A percentile compares a stretch with the other conserved stretches of the same genome.
phyloP scores from a whole-genome alignment of 2,329 filamentous ascomycete genomes.

The Lojkania enalia region DNA sequence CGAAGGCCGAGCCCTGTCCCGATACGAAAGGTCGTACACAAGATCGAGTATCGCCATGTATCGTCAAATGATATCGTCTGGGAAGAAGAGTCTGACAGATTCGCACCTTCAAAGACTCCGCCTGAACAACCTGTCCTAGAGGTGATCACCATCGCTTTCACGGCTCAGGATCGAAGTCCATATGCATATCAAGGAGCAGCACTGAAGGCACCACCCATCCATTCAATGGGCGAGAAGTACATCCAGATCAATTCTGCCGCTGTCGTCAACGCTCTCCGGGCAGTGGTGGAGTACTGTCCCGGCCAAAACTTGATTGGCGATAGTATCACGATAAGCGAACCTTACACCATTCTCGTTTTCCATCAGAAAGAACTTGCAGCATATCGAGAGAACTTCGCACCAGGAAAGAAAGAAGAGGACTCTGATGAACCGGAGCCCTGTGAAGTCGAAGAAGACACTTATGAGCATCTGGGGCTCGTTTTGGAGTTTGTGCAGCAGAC shows the following conservation, averaged over 20 bases:
- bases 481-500: conserved; percentile 15
- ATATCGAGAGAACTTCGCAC: conserved; percentile 16
- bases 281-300: conserved; percentile 17
- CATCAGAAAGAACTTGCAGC: conserved; percentile 15
- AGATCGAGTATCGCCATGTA: conserved; percentile 18
- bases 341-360: conserved; percentile 16
- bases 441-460: conserved; percentile 9
- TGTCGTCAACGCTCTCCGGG: conserved; percentile 15
- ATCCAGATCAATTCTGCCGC: conserved; percentile 16
- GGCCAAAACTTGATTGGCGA: conserved; percentile 13
- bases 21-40: conserved; percentile 13
- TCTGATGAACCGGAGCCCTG: background rate
- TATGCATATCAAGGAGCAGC: conserved; percentile 9
- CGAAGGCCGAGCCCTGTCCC: conserved; percentile 1
- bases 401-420: conserved; percentile 3
- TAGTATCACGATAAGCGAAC: conserved; percentile 13
- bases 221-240: conserved; percentile 14
- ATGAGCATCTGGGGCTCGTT: conserved; percentile 16
- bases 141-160: conserved; percentile 14
- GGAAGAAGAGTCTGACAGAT: conserved; percentile 13
- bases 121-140: conserved; percentile 14
- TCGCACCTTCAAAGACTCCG: conserved; percentile 10
- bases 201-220: conserved; percentile 12
- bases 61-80: conserved; percentile 14
- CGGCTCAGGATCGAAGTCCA: conserved; percentile 11